Evolutionary conservation across 352 stramenopile species (phyloP), one percentile per base, ranked within the genome.

Genomic region (Halophytophthora polymorphica): DNA sequence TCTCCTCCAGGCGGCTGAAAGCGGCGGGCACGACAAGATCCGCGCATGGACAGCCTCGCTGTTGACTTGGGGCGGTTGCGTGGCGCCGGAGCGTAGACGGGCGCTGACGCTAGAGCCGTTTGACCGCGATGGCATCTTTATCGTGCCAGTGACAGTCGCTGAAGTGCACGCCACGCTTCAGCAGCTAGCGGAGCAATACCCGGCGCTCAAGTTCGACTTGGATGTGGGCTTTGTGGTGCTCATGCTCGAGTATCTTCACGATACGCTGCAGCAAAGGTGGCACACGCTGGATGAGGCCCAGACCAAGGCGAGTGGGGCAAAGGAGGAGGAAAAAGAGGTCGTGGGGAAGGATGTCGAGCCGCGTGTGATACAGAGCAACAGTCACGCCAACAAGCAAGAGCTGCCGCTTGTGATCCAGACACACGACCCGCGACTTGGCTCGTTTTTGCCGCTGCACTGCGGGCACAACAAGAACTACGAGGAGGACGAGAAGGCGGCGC

Each of bases 381-480:
- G 15, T n/a, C 37, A 35, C 15, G 40, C 28, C n/a, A 48, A 34
- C 25, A 55, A 59, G 28, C 14, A 44, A 35, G 19, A 61, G 8
- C 17, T 65, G 6, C 45, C 67, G 28, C 65, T 71, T 47, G 44
- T 77, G 41, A 72, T 74, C 21, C 49, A 61, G 29, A 77, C 60
- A 3, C 46, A 41, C 2, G 61, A 80, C 47, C 36, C 56, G 0
- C 66, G 71, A 11, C 49, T 86, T 10, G 85, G 83, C 5, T 72
- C 56, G 6, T 61, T 95, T 12, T 58, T 95, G 18, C 65, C 77
- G 12, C 56, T 95, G 11, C 85, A 90, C 42, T 95, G 85, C 36
- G 85, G 83, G 7, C 85, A 95, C 52, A 95, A 95, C 58, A 86
- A 86, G 45, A 89, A 90, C 51, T 93, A 88, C 36, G 69, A 76